phyloP scores from a whole-genome alignment of 225 moss, liverwort and hornwort species.

The Straminergon stramineum region DNA sequence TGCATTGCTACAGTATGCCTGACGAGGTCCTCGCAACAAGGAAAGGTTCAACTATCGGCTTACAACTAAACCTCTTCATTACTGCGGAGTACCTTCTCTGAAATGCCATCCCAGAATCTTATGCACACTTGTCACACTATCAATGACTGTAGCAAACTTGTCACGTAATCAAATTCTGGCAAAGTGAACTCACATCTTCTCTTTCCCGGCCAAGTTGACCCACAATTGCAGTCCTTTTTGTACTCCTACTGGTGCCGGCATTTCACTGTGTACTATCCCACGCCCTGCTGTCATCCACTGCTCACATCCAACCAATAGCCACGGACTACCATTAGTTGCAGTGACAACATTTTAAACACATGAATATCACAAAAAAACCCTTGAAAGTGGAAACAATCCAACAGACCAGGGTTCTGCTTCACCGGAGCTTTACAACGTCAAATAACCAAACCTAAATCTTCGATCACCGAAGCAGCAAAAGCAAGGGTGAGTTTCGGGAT shows the following conservation, averaged over 20 bases:
- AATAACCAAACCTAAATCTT: not conserved
- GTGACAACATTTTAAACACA: not conserved
- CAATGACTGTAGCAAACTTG: too few species aligned
- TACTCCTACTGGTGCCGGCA: constrained; percentile 54
- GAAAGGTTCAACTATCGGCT: not conserved
- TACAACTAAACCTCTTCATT: not conserved
- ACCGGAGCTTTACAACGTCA: not conserved
- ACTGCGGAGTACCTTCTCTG: not conserved
- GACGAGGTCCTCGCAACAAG: not conserved
- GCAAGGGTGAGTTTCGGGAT: not conserved
- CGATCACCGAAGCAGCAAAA: not conserved
- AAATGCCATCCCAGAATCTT: not conserved
- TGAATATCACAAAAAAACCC: not conserved
- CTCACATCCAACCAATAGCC: constrained; percentile 9
- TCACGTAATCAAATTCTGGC: not conserved
- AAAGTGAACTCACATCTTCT: constrained; percentile 56
- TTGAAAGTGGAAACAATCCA: not conserved
- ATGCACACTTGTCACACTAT: not conserved
- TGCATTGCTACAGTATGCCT: not conserved
- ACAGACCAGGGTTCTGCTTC: not conserved
- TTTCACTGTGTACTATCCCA: constrained; percentile 93
- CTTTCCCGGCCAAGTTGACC: constrained; percentile 73
- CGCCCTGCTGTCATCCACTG: constrained; percentile 99
- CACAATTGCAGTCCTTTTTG: constrained; percentile 72
- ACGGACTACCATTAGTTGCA: not conserved